Percentiles rank a stretch among this genome's conserved stretches.
Conservation (phyloP, 129 eudicot species). For the Artemisia argyi region DNA sequence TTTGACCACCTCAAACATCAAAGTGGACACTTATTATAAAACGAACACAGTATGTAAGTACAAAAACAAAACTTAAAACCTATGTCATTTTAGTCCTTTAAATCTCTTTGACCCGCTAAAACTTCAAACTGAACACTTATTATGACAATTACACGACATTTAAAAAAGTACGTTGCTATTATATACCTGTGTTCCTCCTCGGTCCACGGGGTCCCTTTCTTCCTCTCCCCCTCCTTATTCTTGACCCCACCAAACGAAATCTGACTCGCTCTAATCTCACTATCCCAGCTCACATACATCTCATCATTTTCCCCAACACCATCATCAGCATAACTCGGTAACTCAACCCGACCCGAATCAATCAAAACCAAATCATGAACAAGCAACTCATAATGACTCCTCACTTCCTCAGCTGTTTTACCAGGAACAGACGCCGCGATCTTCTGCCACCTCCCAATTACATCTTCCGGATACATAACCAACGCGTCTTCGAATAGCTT, state of each 20-base stretch:
- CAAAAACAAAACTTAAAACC: too few relatives aligned
- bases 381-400: constrained; percentile 62
- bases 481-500: constrained; percentile 75
- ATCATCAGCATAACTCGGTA: constrained; percentile 68
- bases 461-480: constrained; percentile 56
- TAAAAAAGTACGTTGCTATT: constrained; percentile 1
- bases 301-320: constrained; percentile 27
- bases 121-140: neutral
- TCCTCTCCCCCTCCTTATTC: constrained; percentile 59
- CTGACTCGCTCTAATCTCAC: constrained; percentile 44
- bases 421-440: constrained; percentile 65
- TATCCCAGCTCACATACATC: constrained; percentile 48
- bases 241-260: constrained; percentile 66
- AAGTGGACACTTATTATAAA: too few relatives aligned
- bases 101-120: too few relatives aligned
- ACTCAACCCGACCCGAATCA: constrained; percentile 79
- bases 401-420: constrained; percentile 56
- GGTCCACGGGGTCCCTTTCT: constrained; percentile 94
- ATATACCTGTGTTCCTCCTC: constrained; percentile 88
- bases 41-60: too few relatives aligned
- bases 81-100: too few relatives aligned
- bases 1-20: too few relatives aligned
- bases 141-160: neutral
- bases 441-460: constrained; percentile 56
- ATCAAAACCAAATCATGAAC: constrained; percentile 58